Evolutionary conservation across 805 yeast species (phyloP), one percentile per base, ranked within the genome.

Genomic region (Tetrapisispora fleetii): DNA sequence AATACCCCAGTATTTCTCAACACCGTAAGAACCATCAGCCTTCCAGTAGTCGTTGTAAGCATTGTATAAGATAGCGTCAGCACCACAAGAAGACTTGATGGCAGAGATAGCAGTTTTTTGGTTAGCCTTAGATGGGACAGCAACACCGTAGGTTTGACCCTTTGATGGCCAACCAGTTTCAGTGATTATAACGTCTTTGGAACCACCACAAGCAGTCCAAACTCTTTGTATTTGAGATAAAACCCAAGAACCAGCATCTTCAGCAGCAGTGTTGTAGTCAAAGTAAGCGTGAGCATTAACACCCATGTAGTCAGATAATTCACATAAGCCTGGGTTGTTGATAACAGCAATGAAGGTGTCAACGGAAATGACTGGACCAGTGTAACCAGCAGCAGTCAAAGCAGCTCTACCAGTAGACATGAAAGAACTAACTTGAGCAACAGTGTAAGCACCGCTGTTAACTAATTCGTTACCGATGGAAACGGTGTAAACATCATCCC

Each of bases 121-220:
- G 77, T 90, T 84, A 28, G 67, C 71, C 49, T 71, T 57, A 43
- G 95, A 84, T 51, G 98, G 93, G 49, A 87, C 83, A 59, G 96
- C 95, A 53, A 68, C 75, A 68, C 89, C 91, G 73, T 80, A 78
- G 65, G 81, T 70, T 59, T 78, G 73, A 74, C 99, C 99, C 65
- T 77, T 68, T 56, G 87, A 79, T 67, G 99, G 99, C 99, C 99
- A 93, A 58, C 99, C 99, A 52, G 96, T 76, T 78, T 93, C 99
- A 57, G 90, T 79, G 65, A 91, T 80, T 60, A 87, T 70, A 53
- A 88, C 91, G 42, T 69, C 57, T 77, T 89, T 86, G 51, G 69
- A 61, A 64, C 85, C 85, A 67, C 77, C 78, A 79, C 97, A 90
- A 55, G 91, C 85, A 55, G 80, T 63, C 76, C 81, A 79, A 60